phyloP scores from a whole-genome alignment of 2,329 filamentous ascomycete species.

The Colletotrichum somersetense region DNA sequence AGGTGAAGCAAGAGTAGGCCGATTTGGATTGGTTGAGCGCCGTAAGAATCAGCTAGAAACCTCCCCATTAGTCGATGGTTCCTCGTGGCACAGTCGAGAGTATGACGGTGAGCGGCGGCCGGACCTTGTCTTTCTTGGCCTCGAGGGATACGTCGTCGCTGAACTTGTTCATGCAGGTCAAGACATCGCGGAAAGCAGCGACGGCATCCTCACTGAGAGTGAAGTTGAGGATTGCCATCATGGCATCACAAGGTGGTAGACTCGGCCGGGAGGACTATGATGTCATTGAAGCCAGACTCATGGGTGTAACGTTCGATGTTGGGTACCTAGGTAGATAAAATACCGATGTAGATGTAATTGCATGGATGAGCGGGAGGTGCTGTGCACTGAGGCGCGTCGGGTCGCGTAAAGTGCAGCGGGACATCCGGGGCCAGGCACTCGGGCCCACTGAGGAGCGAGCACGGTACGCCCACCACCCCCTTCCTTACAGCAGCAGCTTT shows the following conservation, averaged over 20 bases:
- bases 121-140: conserved; percentile 75
- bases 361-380: neutral
- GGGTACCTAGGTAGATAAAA: neutral
- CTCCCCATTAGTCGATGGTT: neutral
- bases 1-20: conserved; percentile 79
- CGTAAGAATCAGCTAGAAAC: conserved; percentile 74
- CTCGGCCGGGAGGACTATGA: conserved; percentile 42
- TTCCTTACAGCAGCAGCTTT: neutral
- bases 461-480: neutral
- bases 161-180: conserved; percentile 83
- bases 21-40: conserved; percentile 85
- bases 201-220: conserved; percentile 81
- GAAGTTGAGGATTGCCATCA: conserved; percentile 76
- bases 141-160: conserved; percentile 84
- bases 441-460: neutral
- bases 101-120: conserved; percentile 15
- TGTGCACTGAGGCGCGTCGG: conserved; percentile 1
- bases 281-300: conserved; percentile 57
- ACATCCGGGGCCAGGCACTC: neutral
- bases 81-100: too few relatives aligned
- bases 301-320: conserved; percentile 46
- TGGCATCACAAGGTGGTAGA: neutral
- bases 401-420: conserved; percentile 25
- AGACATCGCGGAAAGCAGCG: conserved; percentile 76
- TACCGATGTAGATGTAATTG: neutral